Evolutionary conservation across 2,329 filamentous ascomycete genomes (phyloP), one percentile per base, ranked within the genome.

Genomic region (Beauveria pseudobassiana): DNA sequence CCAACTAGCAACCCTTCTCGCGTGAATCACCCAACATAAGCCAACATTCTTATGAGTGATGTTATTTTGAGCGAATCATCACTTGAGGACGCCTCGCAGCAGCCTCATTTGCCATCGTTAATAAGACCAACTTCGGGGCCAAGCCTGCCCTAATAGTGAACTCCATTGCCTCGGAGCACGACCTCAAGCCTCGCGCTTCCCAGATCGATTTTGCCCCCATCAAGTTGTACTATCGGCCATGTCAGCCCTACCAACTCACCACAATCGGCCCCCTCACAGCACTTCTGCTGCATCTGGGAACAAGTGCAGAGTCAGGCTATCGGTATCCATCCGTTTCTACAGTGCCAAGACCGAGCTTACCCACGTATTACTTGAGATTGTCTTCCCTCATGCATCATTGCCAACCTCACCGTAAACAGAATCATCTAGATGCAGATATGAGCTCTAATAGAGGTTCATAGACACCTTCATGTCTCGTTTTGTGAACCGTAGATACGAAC

Each of bases 181-280:
- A 22, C 22, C 28, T 22, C 22, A 16, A 51, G 46, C 56, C 56
- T 59, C 46, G 20, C 22, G 34, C 8, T 28, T 40, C 18, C 55
- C 12, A 22, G 45, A 46, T 43, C 56, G 56, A 59, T 59, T 50
- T 5, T 59, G 56, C 46, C 56, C 56, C 56, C 56, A 42, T 59
- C 45, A 50, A n/a, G 30, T 43, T 20, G 22, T 46, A 42, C 14
- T 24, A 43, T 26, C 56, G 56, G 28, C 26, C 54, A 3, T 28
- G 34, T 28, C 54, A 59, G 56, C 56, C 55, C 45, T 59, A 50
- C 42, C 10, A 43, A 2, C 16, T 51, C 1, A 51, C 3, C n/a
- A n/a, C 45, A 9, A 49, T 50, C 40, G 28, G 30, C 55, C 56
- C 46, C 46, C 46, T 59, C 56, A 3, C 45, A 45, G 26, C 43